phyloP scores from a whole-genome alignment of 2,329 filamentous ascomycete species.

The Claviceps digitariae region DNA sequence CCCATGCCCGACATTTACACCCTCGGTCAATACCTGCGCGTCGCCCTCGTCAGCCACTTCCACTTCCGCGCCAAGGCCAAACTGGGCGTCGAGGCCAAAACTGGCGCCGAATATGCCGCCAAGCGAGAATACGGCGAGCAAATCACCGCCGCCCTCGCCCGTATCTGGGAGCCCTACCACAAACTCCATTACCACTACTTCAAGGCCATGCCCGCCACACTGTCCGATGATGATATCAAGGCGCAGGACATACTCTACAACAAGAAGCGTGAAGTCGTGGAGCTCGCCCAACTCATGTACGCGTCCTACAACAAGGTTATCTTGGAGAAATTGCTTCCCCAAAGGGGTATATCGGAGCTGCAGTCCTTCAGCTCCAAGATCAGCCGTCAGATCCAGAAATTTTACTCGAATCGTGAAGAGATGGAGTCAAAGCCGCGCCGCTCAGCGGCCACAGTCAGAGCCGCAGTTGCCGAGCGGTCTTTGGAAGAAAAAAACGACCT shows the following conservation, averaged over 20 bases:
- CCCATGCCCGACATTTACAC: slow-evolving; percentile 34
- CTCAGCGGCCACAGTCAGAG: background rate
- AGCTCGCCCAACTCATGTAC: slow-evolving; percentile 32
- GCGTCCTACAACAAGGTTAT: slow-evolving; percentile 30
- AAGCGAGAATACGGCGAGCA: slow-evolving; percentile 35
- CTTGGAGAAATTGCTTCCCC: slow-evolving; percentile 25
- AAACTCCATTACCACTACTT: slow-evolving; percentile 24
- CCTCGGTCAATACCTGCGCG: slow-evolving; percentile 42
- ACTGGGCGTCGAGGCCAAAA: too few relatives aligned
- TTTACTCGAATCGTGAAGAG: slow-evolving; percentile 21
- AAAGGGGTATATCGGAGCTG: slow-evolving; percentile 19
- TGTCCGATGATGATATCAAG: slow-evolving; percentile 12
- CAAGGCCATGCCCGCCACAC: slow-evolving; percentile 7
- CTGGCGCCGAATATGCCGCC: slow-evolving; percentile 19
- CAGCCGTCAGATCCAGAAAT: slow-evolving; percentile 23
- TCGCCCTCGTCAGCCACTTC: slow-evolving; percentile 35
- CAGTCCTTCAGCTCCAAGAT: slow-evolving; percentile 20
- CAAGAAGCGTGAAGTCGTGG: slow-evolving; percentile 27
- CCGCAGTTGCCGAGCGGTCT: background rate
- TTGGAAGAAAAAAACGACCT: slow-evolving; percentile 10
- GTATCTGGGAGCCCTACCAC: slow-evolving; percentile 36
- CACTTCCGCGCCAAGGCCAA: slow-evolving; percentile 24
- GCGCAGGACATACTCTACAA: slow-evolving; percentile 19
- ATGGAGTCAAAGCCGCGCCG: slow-evolving; percentile 19
- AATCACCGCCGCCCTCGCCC: slow-evolving; percentile 34